These are phyloP conservation scores for Cercophora samala DNA, from an alignment of 495 filamentous ascomycete species.

Conservation along the genomic window DNA sequence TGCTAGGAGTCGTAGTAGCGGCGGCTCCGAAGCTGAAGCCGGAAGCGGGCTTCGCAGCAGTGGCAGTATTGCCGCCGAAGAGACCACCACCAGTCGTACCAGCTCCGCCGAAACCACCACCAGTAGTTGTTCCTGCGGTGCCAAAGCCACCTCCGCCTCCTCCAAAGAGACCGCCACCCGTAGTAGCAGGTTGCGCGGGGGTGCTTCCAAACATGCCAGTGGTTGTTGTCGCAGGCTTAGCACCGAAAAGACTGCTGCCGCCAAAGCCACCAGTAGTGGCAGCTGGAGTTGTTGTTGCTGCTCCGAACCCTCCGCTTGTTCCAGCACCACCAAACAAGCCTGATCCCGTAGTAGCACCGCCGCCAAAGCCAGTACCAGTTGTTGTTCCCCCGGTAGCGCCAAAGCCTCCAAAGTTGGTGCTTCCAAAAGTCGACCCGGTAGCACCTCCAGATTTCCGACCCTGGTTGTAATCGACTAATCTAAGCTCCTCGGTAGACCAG, in stretches of 20 bases:
- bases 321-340: background rate
- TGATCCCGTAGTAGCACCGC: conserved; percentile 32
- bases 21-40: conserved; percentile 32
- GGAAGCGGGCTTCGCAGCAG: conserved; percentile 29
- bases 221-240: conserved; percentile 35
- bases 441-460: conserved; percentile 77
- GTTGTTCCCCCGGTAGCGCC: conserved; percentile 42
- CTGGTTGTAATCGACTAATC: conserved; percentile 83
- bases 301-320: background rate
- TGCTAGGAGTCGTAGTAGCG: background rate
- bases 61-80: conserved; percentile 31
- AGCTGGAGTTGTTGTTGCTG: background rate
- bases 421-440: conserved; percentile 79
- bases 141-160: conserved; percentile 31
- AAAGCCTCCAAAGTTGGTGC: conserved; percentile 53
- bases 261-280: conserved; percentile 37
- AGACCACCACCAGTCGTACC: conserved; percentile 42
- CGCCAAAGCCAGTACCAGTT: conserved; percentile 49
- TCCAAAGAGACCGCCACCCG: conserved; percentile 25
- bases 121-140: conserved; percentile 33
- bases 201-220: conserved; percentile 36
- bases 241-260: conserved; percentile 50
- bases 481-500: conserved; percentile 86
- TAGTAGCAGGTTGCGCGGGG: conserved; percentile 23
- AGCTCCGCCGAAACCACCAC: conserved; percentile 32